Percentiles rank a stretch among this genome's conserved stretches.
These are phyloP conservation scores for Pseudocercospora macadamiae DNA, from an alignment of 2,329 filamentous ascomycete genomes.

Conservation along the genomic window DNA sequence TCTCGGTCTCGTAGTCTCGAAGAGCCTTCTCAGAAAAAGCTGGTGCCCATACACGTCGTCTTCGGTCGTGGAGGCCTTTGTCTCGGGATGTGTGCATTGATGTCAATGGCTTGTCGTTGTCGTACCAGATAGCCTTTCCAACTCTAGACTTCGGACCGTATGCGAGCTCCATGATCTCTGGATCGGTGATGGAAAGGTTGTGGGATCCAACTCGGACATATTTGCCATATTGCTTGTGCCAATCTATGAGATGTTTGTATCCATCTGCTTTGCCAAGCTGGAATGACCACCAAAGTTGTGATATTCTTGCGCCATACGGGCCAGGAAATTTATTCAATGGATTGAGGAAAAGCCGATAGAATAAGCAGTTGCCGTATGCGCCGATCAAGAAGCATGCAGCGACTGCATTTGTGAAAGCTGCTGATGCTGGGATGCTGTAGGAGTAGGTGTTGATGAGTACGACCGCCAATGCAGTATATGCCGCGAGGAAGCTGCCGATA, in stretches of 20 bases:
- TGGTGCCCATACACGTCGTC: slow-evolving; percentile 46
- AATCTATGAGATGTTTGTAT: slow-evolving; percentile 33
- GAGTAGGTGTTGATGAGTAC: slow-evolving; percentile 24
- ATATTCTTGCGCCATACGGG: slow-evolving; percentile 39
- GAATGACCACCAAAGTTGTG: slow-evolving; percentile 37
- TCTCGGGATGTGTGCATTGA: slow-evolving; percentile 47
- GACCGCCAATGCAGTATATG: slow-evolving; percentile 21
- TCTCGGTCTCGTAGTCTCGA: slow-evolving; percentile 46
- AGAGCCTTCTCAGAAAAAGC: slow-evolving; percentile 48
- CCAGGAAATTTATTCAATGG: slow-evolving; percentile 41
- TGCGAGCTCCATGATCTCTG: slow-evolving; percentile 43
- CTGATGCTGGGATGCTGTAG: slow-evolving; percentile 17
- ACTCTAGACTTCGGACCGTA: slow-evolving; percentile 46
- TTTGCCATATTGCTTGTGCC: slow-evolving; percentile 42
- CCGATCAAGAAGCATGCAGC: slow-evolving; percentile 26
- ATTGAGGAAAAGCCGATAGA: slow-evolving; percentile 43
- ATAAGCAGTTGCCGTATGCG: slow-evolving; percentile 38
- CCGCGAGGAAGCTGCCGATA: slow-evolving; percentile 27
- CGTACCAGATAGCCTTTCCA: slow-evolving; percentile 49
- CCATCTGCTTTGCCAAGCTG: slow-evolving; percentile 35
- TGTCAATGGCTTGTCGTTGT: slow-evolving; percentile 36
- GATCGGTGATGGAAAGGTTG: slow-evolving; percentile 42
- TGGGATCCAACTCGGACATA: slow-evolving; percentile 42
- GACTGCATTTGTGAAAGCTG: slow-evolving; percentile 15
- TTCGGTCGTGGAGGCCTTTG: slow-evolving; percentile 42